Percentiles rank a stretch among this genome's conserved stretches.
phyloP scores from a whole-genome alignment of 331 rosid genomes.

The Quercus phellos region DNA sequence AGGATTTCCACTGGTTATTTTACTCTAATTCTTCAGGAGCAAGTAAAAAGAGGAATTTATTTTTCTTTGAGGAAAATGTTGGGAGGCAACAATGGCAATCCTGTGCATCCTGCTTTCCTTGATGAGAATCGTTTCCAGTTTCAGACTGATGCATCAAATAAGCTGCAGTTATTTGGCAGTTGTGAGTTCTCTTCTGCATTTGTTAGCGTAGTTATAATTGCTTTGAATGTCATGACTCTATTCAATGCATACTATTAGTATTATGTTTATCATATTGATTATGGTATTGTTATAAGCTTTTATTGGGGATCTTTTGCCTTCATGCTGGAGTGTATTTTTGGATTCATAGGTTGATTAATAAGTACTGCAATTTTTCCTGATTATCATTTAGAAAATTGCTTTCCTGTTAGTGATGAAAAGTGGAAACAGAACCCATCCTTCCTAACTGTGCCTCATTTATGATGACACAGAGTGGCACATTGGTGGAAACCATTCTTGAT shows the following conservation, averaged over 20 bases:
- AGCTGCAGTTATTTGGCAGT: conserved; percentile 74
- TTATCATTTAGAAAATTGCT: not conserved
- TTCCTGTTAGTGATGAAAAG: not conserved
- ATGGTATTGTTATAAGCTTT: not conserved
- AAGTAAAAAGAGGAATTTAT: conserved; percentile 17
- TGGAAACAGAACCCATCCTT: not conserved
- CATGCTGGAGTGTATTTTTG: not conserved
- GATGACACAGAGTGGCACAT: not conserved
- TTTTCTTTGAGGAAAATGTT: conserved; percentile 44
- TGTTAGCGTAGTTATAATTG: not conserved
- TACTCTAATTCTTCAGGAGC: conserved; percentile 8
- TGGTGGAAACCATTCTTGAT: not conserved
- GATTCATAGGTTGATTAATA: not conserved
- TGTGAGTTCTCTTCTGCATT: conserved; percentile 45
- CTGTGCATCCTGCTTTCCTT: conserved; percentile 62
- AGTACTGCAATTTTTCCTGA: not conserved
- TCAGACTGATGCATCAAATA: conserved; percentile 61
- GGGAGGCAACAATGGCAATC: conserved; percentile 67
- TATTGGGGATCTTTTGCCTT: not conserved
- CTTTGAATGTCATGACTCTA: not conserved
- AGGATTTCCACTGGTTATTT: conserved; percentile 23
- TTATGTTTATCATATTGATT: not conserved
- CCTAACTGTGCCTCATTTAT: not conserved
- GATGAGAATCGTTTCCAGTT: conserved; percentile 53
- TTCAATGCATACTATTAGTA: not conserved